These are phyloP conservation scores for Microcera coccophila DNA, from an alignment of 2,329 filamentous ascomycete genomes.

Conservation along the genomic window DNA sequence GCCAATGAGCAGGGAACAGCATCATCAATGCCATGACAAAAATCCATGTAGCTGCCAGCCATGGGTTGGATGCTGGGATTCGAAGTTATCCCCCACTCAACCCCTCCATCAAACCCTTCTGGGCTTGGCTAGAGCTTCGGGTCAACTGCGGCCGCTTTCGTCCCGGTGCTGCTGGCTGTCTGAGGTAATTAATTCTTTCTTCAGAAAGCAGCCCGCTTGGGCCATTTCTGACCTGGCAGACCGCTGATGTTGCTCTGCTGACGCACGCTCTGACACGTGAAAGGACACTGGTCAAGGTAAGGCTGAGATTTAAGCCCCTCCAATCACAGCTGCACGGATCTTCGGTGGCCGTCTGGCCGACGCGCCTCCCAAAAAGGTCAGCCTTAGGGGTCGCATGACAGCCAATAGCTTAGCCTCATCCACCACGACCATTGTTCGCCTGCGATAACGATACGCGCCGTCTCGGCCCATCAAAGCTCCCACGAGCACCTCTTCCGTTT, in stretches of 20 bases:
- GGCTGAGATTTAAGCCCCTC: too few species aligned
- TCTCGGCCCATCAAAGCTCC: background rate
- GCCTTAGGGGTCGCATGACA: background rate
- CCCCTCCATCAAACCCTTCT: constrained; percentile 12
- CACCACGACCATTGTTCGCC: background rate
- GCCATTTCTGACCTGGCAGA: too few species aligned
- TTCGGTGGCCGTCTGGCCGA: background rate
- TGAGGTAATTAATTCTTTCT: too few species aligned
- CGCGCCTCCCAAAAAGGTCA: background rate
- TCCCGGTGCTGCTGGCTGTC: too few species aligned
- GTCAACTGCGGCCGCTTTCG: constrained; percentile 9
- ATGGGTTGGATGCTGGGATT: background rate
- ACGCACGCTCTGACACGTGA: background rate
- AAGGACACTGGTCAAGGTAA: too few species aligned
- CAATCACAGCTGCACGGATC: background rate
- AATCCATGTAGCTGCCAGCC: background rate
- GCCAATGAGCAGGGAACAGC: background rate
- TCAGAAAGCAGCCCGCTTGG: too few species aligned
- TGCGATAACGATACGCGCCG: background rate
- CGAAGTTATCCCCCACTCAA: background rate
- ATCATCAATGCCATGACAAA: constrained; percentile 1
- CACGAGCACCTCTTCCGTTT: constrained; percentile 1
- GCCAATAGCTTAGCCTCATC: background rate
- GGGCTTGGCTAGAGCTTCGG: constrained; percentile 9
- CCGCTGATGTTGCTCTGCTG: too few species aligned